phyloP scores from a whole-genome alignment of 441 rosid genomes.

The Brassica balearica region DNA sequence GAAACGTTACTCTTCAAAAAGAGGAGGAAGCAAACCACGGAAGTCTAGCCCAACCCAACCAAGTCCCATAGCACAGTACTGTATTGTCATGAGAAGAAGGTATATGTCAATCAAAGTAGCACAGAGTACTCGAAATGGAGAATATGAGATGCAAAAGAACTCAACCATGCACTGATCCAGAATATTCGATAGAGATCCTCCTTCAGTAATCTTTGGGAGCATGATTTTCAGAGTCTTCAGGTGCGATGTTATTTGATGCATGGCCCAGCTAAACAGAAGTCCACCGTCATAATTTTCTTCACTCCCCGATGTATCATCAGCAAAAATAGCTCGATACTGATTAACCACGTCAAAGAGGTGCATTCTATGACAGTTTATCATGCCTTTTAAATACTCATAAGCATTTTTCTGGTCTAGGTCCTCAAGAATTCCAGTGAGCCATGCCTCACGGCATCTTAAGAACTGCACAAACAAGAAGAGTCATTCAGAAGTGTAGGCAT shows the following conservation, averaged over 20 bases:
- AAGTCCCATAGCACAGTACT: conserved; percentile 97
- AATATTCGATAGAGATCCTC: conserved; percentile 90
- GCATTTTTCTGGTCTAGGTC: conserved; percentile 90
- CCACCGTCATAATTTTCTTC: conserved; percentile 96
- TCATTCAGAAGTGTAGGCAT: conserved; percentile 34
- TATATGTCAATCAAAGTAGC: conserved; percentile 32
- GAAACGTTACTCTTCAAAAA: conserved; percentile 81
- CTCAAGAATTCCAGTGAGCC: conserved; percentile 98
- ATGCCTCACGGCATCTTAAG: conserved; percentile 92
- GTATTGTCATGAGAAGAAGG: conserved; percentile 43
- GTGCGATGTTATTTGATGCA: conserved; percentile 97
- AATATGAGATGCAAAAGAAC: conserved; percentile 26
- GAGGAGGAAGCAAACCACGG: conserved; percentile 89
- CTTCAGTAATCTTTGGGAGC: conserved; percentile 97
- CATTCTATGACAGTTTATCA: conserved; percentile 90
- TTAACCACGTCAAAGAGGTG: conserved; percentile 95
- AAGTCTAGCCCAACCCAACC: conserved; percentile 95
- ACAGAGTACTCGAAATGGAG: conserved; percentile 8
- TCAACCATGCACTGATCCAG: conserved; percentile 94
- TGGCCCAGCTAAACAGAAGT: conserved; percentile 94
- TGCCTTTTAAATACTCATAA: conserved; percentile 91
- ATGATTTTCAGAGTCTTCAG: conserved; percentile 89
- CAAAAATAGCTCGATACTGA: conserved; percentile 94
- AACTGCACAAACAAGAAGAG: conserved; percentile 56
- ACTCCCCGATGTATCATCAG: conserved; percentile 96